These are phyloP conservation scores for Boletus rubescentipes DNA, from an alignment of 768 basidiomycete genomes.

Conservation along the genomic window DNA sequence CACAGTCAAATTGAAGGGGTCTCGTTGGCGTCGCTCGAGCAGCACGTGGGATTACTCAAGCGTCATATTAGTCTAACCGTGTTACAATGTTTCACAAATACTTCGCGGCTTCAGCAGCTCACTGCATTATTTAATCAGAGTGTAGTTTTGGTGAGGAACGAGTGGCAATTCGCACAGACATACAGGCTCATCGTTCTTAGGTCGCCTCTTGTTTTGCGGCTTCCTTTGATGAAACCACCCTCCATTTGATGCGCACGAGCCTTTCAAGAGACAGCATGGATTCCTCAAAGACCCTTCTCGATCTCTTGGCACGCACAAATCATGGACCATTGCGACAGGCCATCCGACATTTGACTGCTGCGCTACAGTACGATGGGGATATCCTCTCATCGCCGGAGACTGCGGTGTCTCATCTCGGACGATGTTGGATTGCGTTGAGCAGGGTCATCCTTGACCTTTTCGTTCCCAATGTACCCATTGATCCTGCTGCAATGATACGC, in stretches of 20 bases:
- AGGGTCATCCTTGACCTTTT: constrained; percentile 65
- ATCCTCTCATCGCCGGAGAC: constrained; percentile 15
- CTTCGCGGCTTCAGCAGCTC: constrained; percentile 44
- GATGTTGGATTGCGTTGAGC: constrained; percentile 60
- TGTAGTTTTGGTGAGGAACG: constrained; percentile 40
- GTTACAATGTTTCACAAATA: constrained; percentile 39
- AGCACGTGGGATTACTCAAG: constrained; percentile 39
- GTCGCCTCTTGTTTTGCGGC: constrained; percentile 44
- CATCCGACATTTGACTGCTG: constrained; percentile 30
- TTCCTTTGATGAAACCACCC: constrained; percentile 34
- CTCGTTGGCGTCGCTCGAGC: constrained; percentile 39
- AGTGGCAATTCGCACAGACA: not conserved
- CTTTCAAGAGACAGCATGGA: constrained; percentile 8
- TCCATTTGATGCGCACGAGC: constrained; percentile 13
- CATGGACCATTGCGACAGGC: constrained; percentile 38
- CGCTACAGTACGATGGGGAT: constrained; percentile 20
- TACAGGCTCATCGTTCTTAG: constrained; percentile 21
- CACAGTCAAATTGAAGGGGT: constrained; percentile 43
- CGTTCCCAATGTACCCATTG: constrained; percentile 81
- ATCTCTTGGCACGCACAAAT: constrained; percentile 34
- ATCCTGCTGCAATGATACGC: constrained; percentile 72
- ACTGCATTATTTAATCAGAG: constrained; percentile 40
- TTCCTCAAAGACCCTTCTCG: constrained; percentile 27
- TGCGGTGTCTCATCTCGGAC: constrained; percentile 39
- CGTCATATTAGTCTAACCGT: constrained; percentile 39